Percentiles rank a stretch among this genome's conserved stretches.
phyloP scores from a whole-genome alignment of 2,329 filamentous ascomycete genomes.

The Periconia macrospinosa region DNA sequence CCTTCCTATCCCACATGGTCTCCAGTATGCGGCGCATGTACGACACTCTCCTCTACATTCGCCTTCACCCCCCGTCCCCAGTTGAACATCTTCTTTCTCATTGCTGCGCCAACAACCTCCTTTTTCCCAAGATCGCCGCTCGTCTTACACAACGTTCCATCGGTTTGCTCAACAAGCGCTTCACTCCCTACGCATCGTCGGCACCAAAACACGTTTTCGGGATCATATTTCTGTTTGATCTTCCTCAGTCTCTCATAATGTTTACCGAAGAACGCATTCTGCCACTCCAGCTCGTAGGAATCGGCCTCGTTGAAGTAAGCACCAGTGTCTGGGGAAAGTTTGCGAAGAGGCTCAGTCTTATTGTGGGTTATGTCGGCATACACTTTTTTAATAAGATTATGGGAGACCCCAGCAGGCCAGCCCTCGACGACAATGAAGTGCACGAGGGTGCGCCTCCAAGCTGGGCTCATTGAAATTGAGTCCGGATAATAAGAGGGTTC shows the following conservation, averaged over 20 bases:
- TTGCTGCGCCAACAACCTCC: no score
- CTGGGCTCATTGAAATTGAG: slow-evolving; percentile 20
- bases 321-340: slow-evolving; percentile 22
- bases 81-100: no score
- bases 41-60: no score
- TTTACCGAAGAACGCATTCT: slow-evolving; percentile 22
- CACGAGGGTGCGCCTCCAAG: slow-evolving; percentile 27
- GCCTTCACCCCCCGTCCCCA: no score
- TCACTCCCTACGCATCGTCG: slow-evolving; percentile 31
- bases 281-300: slow-evolving; percentile 27
- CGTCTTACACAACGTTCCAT: slow-evolving; percentile 24
- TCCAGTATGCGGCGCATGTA: no score
- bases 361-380: slow-evolving; percentile 20
- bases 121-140: no score
- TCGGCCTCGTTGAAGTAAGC: slow-evolving; percentile 36
- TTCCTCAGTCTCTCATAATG: slow-evolving; percentile 18
- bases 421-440: slow-evolving; percentile 19
- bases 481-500: slow-evolving; percentile 17
- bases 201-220: slow-evolving; percentile 25
- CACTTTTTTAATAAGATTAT: slow-evolving; percentile 11
- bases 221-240: slow-evolving; percentile 27
- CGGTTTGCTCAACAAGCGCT: slow-evolving; percentile 13
- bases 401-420: slow-evolving; percentile 16
- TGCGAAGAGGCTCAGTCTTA: slow-evolving; percentile 17
- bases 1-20: no score